Percentiles rank a stretch among this genome's conserved stretches.
These are phyloP conservation scores for Entomortierella chlamydospora DNA, from an alignment of 192 early-diverging fungal species.

Conservation along the genomic window DNA sequence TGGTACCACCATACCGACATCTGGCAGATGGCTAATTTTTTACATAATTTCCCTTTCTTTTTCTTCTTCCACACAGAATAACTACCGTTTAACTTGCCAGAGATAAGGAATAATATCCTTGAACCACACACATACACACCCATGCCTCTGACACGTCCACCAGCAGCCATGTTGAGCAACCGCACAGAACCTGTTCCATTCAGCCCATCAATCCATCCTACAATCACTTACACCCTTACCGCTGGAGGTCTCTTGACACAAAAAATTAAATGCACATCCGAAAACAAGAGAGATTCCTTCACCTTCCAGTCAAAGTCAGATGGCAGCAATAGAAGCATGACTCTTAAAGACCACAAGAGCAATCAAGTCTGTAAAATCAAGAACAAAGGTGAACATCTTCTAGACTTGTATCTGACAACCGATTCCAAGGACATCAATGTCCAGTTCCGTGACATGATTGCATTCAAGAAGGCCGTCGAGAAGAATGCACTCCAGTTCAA, in stretches of 20 bases:
- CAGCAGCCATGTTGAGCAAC: slow-evolving; percentile 33
- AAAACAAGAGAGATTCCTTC: slow-evolving; percentile 48
- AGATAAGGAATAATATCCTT: no score
- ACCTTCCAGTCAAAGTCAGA: slow-evolving; percentile 52
- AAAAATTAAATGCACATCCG: slow-evolving; percentile 44
- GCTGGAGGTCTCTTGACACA: slow-evolving; percentile 36
- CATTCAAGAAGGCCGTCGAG: slow-evolving; percentile 54
- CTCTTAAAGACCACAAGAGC: slow-evolving; percentile 32
- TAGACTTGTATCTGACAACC: slow-evolving; percentile 46
- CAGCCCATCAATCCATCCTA: slow-evolving; percentile 36
- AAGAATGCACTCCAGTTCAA: slow-evolving; percentile 42
- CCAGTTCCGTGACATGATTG: slow-evolving; percentile 50
- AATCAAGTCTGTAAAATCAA: slow-evolving; percentile 49
- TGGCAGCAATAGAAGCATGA: slow-evolving; percentile 28
- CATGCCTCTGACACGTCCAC: slow-evolving; percentile 47
- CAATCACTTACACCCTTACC: slow-evolving; percentile 37
- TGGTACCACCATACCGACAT: no score
- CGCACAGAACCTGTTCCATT: slow-evolving; percentile 33
- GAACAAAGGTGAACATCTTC: slow-evolving; percentile 49
- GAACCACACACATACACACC: neutral
- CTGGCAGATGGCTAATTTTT: no score
- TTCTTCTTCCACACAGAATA: neutral
- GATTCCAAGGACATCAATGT: slow-evolving; percentile 53
- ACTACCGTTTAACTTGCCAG: no score
- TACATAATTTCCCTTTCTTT: slow-evolving; percentile 8